Conservation (phyloP, 2,329 filamentous ascomycete species). For the Plenodomus biglobosus region DNA sequence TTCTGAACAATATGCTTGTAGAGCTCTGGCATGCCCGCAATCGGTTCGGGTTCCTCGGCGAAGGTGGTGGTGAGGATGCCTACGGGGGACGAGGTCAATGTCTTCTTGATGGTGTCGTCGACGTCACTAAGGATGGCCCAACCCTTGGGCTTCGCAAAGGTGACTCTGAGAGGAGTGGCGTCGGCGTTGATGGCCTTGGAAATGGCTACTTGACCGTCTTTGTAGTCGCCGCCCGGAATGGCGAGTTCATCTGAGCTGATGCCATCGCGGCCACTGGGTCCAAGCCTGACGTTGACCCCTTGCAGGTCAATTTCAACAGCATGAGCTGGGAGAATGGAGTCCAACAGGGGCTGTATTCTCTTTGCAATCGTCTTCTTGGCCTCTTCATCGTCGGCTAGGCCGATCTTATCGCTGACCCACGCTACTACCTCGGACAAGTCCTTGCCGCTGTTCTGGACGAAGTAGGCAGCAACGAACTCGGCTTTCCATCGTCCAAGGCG, state of each 20-base stretch:
- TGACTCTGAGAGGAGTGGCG: slow-evolving; percentile 65
- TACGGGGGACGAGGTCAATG: slow-evolving; percentile 74
- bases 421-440: slow-evolving; percentile 68
- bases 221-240: slow-evolving; percentile 51
- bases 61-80: slow-evolving; percentile 86
- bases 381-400: slow-evolving; percentile 56
- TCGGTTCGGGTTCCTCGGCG: slow-evolving; percentile 69
- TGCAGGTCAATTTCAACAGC: slow-evolving; percentile 66
- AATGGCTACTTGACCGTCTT: slow-evolving; percentile 35
- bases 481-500: slow-evolving; percentile 65
- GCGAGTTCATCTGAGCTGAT: slow-evolving; percentile 64
- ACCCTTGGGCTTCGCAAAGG: slow-evolving; percentile 73
- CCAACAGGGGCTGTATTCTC: slow-evolving; percentile 75
- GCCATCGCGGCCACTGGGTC: slow-evolving; percentile 71
- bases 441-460: slow-evolving; percentile 69
- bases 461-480: slow-evolving; percentile 81
- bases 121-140: slow-evolving; percentile 89
- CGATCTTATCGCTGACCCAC: slow-evolving; percentile 69
- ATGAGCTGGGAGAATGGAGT: slow-evolving; percentile 71
- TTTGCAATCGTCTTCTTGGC: slow-evolving; percentile 63
- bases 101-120: slow-evolving; percentile 94
- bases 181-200: slow-evolving; percentile 35
- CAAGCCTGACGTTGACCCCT: slow-evolving; percentile 51
- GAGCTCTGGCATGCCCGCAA: slow-evolving; percentile 80
- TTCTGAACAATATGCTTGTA: slow-evolving; percentile 66